Percentiles rank a stretch among this genome's conserved stretches.
Conservation (phyloP, 352 stramenopile species). For the Pythium utonaiense region DNA sequence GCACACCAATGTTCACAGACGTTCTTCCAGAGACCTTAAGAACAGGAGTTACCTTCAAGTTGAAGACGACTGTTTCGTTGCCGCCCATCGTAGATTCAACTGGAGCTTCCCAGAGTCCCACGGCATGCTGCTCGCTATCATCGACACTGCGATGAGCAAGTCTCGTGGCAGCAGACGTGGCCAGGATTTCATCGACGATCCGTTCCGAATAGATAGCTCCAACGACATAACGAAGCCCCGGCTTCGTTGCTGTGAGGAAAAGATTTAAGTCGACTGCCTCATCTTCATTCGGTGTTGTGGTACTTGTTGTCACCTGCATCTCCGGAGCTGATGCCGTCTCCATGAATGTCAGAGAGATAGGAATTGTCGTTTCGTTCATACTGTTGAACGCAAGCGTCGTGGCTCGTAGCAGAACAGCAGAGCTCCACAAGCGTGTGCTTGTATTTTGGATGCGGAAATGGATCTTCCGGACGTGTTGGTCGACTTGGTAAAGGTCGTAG, state of each 20-base stretch:
- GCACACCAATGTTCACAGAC: slow-evolving; percentile 6
- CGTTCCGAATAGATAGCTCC: neutral
- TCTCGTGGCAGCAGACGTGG: neutral
- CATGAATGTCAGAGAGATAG: slow-evolving; percentile 6
- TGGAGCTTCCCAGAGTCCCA: neutral
- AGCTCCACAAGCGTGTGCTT: neutral
- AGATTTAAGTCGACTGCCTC: neutral
- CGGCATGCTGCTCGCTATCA: neutral
- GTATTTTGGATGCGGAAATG: neutral
- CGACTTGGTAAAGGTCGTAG: neutral
- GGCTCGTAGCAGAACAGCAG: neutral
- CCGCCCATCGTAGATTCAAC: neutral
- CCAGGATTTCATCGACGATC: slow-evolving; percentile 1
- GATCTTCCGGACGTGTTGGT: neutral
- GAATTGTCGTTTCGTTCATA: slow-evolving; percentile 3
- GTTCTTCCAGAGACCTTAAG: slow-evolving; percentile 2
- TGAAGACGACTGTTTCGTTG: neutral
- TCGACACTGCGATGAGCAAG: neutral
- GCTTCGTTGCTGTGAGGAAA: neutral
- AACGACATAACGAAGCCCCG: neutral
- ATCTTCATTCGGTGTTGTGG: slow-evolving; percentile 1
- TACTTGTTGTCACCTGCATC: neutral
- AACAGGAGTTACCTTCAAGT: neutral
- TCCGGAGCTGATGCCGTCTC: neutral
- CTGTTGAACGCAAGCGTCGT: slow-evolving; percentile 15